Base-by-base conservation (phyloP, 2,329 filamentous ascomycete genomes). In the Stemphylium beticola region DNA sequence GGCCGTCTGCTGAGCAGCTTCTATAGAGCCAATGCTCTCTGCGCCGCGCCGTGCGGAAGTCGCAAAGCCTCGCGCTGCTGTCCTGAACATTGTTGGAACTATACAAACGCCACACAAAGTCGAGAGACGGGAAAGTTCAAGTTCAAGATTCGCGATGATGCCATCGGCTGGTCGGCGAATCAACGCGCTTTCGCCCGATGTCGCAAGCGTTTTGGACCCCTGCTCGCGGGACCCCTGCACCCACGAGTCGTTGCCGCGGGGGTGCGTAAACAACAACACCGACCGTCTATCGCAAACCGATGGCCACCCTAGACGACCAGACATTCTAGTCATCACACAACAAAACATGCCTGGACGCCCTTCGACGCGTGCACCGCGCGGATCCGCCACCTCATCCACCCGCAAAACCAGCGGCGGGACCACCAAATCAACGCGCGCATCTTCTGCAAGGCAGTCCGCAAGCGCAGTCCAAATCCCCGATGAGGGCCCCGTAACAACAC, bases 401-500 rank as follows among this genome's bases (percentile, higher is more conserved):
- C 73, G 73, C 51, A 81, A 79, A 68, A 53, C 61, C 24, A 57
- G 68, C 2, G 66, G 72, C 4, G 62, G 71, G 2, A 73, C 77
- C 7, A 73, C 73, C 46, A 82, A 78, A 68, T 72, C 77, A n/a
- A 77, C 78, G 2, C 78, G 79, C 56, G 71, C 73, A 49, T 78
- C 79, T 33, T 69, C 75, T 18, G 73, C 79, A 17, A 76, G 78
- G 62, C 68, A 74, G 45, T 77, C 76, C 17, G 67, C 76, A 36
- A 58, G 72, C 50, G 66, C 72, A 20, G 64, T 78, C 48, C 76
- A 79, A 40, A 71, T 90, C n/a, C 88, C 90, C 34, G 84, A 88
- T 66, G 92, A 96, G 71, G 84, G 87, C 3, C 84, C 86, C 48
- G 82, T 86, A 41, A 92, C 85, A 53, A 84, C 83, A 14, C 79